These are phyloP conservation scores for Bimuria novae-zelandiae DNA, from an alignment of 2,329 filamentous ascomycete species.

Conservation along the genomic window DNA sequence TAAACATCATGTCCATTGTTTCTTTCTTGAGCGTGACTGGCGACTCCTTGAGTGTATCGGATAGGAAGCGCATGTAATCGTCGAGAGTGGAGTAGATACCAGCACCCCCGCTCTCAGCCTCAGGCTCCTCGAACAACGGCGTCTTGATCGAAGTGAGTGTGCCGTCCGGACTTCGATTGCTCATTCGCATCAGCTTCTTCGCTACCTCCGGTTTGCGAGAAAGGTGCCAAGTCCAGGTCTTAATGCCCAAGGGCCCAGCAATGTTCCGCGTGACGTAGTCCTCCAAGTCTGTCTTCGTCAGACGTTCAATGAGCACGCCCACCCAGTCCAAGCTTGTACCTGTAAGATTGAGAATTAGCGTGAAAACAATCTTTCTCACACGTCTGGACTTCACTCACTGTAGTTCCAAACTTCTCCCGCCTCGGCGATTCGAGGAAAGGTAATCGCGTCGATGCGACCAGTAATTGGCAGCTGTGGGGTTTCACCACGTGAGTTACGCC, in stretches of 20 bases:
- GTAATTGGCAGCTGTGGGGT: not conserved
- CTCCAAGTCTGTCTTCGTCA: conserved; percentile 15
- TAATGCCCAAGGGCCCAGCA: conserved; percentile 14
- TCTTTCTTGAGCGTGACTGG: conserved; percentile 9
- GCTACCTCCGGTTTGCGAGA: conserved; percentile 3
- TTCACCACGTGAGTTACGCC: conserved; percentile 1
- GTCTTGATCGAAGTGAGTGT: not conserved
- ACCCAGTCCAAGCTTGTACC: conserved; percentile 22
- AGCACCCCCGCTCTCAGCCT: conserved; percentile 14
- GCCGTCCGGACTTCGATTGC: no score
- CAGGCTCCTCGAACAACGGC: conserved; percentile 5
- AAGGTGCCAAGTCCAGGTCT: conserved; percentile 10
- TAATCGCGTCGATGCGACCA: conserved; percentile 8
- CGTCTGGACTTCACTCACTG: no score
- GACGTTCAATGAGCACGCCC: conserved; percentile 16
- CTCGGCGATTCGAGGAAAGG: conserved; percentile 21
- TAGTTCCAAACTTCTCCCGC: conserved; percentile 21
- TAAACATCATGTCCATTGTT: conserved; percentile 6
- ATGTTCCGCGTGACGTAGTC: conserved; percentile 23
- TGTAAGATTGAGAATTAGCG: no score
- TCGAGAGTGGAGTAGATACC: conserved; percentile 5
- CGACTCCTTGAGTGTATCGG: conserved; percentile 13
- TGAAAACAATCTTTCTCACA: no score
- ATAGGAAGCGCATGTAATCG: conserved; percentile 14
- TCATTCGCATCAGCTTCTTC: no score